phyloP scores from a whole-genome alignment of 495 filamentous ascomycete species.

The Penicillium cosmopolitanum region DNA sequence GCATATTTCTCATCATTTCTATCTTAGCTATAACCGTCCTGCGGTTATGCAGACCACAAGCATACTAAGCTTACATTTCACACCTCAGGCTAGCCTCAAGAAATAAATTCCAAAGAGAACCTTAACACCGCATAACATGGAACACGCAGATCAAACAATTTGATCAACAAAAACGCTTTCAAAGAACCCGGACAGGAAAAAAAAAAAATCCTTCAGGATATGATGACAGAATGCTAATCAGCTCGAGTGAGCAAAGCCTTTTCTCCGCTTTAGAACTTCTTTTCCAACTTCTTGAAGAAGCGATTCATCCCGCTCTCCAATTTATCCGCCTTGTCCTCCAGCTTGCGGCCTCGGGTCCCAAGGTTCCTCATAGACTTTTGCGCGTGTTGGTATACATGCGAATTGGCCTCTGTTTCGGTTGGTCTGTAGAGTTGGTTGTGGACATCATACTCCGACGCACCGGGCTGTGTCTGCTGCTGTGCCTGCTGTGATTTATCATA shows the following conservation, averaged over 20 bases:
- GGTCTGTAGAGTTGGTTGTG: slow-evolving; percentile 81
- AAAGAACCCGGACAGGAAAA: background rate
- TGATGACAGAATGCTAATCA: background rate
- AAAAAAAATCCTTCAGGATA: background rate
- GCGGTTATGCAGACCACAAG: slow-evolving; percentile 1
- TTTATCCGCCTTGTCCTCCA: slow-evolving; percentile 70
- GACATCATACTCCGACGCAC: slow-evolving; percentile 59
- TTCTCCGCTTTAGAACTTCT: slow-evolving; percentile 59
- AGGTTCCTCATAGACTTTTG: slow-evolving; percentile 56
- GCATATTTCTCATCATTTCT: background rate
- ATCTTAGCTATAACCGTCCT: background rate
- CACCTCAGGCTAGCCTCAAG: background rate
- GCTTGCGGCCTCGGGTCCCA: slow-evolving; percentile 52
- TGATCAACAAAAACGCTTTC: background rate
- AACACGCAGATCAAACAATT: background rate
- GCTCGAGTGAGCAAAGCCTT: background rate
- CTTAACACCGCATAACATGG: background rate
- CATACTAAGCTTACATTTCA: background rate
- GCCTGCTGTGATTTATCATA: slow-evolving; percentile 48
- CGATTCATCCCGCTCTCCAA: slow-evolving; percentile 79
- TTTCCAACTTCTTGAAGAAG: slow-evolving; percentile 88
- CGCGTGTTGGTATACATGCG: slow-evolving; percentile 47
- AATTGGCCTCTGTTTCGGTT: slow-evolving; percentile 61
- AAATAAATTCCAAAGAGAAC: background rate
- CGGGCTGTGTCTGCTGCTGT: slow-evolving; percentile 37